Base-by-base conservation (phyloP, 2,329 filamentous ascomycete genomes). In the Colletotrichum euphorbiae region DNA sequence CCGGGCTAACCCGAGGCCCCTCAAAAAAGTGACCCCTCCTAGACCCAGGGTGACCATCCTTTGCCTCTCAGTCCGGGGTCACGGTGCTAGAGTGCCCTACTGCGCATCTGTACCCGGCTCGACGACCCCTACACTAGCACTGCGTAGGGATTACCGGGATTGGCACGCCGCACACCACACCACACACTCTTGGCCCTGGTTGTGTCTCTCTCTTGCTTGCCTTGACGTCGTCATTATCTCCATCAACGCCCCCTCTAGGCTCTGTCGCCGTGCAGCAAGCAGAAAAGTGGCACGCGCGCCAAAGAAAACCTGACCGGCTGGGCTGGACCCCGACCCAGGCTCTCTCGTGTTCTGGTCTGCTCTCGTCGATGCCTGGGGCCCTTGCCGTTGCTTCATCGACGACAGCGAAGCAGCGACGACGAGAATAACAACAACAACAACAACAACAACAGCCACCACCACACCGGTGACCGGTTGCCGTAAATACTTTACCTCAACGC, bases 271-370 rank as follows among this genome's bases (percentile, higher is more conserved):
- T 31, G 24, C 4, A 7, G 8, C 21, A 40, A 21, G 45, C 28
- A 19, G 48, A 5, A 50, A 21, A 54, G 55, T 65, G 54, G 65
- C 61, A 60, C 65, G 54, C 65, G 65, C 54, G 21, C 54, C 40
- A 65, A 36, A 48, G 61, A 28, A 65, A 66, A 65, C 61, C 48
- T 68, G 61, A 60, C 61, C 55, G 66, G 56, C 61, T 50, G 55
- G 61, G 61, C 66, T 69, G 66, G 61, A 48, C 65, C 61, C 36
- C 61, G 38, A 46, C 62, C 60, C 57, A 42, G 45, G 21, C 40
- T 31, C 45, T 60, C 13, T 60, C 13, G 43, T 24, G 45, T 52
- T 57, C 52, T 40, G 51, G 31, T 54, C 51, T 38, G 33, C 17
- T 40, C 33, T 21, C 17, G 51, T 19, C 51, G 24, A 38, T 19